These are phyloP conservation scores for Saccharomycopsis microspora DNA, from an alignment of 805 yeast genomes.

Conservation along the genomic window DNA sequence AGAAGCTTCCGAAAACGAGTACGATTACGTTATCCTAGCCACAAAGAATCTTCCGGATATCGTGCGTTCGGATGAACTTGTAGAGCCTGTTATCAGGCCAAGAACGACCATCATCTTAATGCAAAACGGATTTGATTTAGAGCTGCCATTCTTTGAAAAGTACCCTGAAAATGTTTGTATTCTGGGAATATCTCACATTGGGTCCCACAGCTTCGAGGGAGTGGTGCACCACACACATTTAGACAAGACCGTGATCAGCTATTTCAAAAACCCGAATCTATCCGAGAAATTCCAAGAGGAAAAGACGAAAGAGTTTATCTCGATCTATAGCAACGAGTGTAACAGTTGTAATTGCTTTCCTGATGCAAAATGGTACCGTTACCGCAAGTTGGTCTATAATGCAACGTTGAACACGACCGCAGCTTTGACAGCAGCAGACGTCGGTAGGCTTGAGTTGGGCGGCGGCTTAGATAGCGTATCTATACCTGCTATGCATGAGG, in stretches of 20 bases:
- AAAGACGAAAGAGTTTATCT: constrained; percentile 29
- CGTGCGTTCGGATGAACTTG: constrained; percentile 37
- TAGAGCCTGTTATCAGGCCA: constrained; percentile 38
- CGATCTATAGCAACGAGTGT: constrained; percentile 31
- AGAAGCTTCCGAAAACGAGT: constrained; percentile 30
- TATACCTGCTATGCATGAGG: constrained; percentile 58
- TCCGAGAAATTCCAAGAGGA: constrained; percentile 31
- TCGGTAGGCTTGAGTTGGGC: constrained; percentile 36
- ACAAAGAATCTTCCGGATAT: constrained; percentile 65
- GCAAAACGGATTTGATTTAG: constrained; percentile 61
- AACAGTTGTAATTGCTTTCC: constrained; percentile 31
- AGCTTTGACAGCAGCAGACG: constrained; percentile 46
- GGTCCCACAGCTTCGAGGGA: constrained; percentile 43
- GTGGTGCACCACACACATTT: constrained; percentile 36
- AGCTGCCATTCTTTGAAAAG: constrained; percentile 37
- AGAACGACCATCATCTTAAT: constrained; percentile 40
- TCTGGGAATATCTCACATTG: constrained; percentile 56
- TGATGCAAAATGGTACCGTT: constrained; percentile 41
- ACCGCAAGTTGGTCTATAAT: constrained; percentile 61
- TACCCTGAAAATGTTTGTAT: constrained; percentile 39
- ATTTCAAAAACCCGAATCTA: constrained; percentile 32
- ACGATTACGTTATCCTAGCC: constrained; percentile 49
- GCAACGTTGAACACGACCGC: constrained; percentile 53
- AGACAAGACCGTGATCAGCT: constrained; percentile 40
- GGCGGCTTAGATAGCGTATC: constrained; percentile 31